A percentile compares a stretch with the other conserved stretches of the same genome.
Evolutionary conservation across 2,329 filamentous ascomycete genomes (phyloP).

Genomic region (Monosporascus sp.): DNA sequence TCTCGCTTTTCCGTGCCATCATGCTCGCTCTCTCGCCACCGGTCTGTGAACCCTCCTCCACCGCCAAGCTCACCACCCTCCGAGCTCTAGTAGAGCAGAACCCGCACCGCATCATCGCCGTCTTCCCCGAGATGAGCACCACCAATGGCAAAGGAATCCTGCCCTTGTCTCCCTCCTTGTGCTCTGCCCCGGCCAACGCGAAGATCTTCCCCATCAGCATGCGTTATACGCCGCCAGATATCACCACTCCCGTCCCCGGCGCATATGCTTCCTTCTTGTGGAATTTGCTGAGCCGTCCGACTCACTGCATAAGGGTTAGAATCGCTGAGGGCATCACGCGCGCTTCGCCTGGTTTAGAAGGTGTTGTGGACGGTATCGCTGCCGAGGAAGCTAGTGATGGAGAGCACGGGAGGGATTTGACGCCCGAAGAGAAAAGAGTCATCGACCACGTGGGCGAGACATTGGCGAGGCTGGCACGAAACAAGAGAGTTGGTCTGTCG

Average conservation of each 20-base stretch:
- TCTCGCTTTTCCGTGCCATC: constrained; percentile 73
- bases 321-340: constrained; percentile 73
- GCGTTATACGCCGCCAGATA: constrained; percentile 80
- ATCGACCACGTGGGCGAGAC: constrained; percentile 79
- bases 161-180: constrained; percentile 72
- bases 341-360: constrained; percentile 29
- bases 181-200: constrained; percentile 59
- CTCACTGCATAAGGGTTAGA: constrained; percentile 84
- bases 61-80: constrained; percentile 54
- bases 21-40: constrained; percentile 61
- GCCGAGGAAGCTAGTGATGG: constrained; percentile 19
- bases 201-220: constrained; percentile 89
- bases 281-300: constrained; percentile 77
- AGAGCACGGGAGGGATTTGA: constrained; percentile 26
- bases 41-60: constrained; percentile 38
- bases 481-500: constrained; percentile 82
- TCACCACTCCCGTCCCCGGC: constrained; percentile 84
- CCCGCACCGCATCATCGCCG: constrained; percentile 70
- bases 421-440: constrained; percentile 59
- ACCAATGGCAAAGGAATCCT: constrained; percentile 90
- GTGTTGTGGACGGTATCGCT: constrained; percentile 5
- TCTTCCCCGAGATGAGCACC: constrained; percentile 92
- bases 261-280: constrained; percentile 72
- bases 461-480: constrained; percentile 78
- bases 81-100: constrained; percentile 59